phyloP scores from a whole-genome alignment of 1,284 basidiomycete genomes.

The Singerocomus rubriflavus region DNA sequence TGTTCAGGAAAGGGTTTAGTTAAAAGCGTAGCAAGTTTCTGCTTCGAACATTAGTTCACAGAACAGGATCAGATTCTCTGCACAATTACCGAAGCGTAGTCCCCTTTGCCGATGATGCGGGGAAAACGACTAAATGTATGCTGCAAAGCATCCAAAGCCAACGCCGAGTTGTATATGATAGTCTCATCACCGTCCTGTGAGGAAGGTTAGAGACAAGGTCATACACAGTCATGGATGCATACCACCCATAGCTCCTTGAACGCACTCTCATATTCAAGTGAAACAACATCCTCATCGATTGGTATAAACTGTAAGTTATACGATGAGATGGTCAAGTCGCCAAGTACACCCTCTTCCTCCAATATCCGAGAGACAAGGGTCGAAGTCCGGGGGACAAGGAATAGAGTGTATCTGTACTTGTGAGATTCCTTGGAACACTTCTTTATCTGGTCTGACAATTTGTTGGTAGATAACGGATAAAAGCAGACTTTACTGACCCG shows the following conservation, averaged over 20 bases:
- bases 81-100: conserved; percentile 78
- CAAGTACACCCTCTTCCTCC: conserved; percentile 90
- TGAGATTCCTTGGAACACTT: conserved; percentile 62
- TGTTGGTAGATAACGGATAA: conserved; percentile 12
- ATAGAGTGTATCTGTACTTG: conserved; percentile 83
- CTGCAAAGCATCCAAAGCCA: conserved; percentile 85
- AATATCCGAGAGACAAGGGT: conserved; percentile 81
- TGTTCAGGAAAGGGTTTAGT: conserved; percentile 54
- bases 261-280: conserved; percentile 79
- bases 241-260: conserved; percentile 88
- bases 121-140: conserved; percentile 89
- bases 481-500: conserved; percentile 53
- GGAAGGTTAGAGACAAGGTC: conserved; percentile 1
- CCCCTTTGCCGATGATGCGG: conserved; percentile 91
- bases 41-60: conserved; percentile 11
- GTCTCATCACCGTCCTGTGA: conserved; percentile 91
- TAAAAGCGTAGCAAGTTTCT: conserved; percentile 79
- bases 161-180: conserved; percentile 82
- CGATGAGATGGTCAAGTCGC: conserved; percentile 81
- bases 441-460: conserved; percentile 79
- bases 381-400: conserved; percentile 87
- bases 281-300: conserved; percentile 86
- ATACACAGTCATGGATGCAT: conserved; percentile 30
- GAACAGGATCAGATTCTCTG: conserved; percentile 1
- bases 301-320: conserved; percentile 95